Conservation (phyloP, 179 eudicot species). For the Patellifolia procumbens region DNA sequence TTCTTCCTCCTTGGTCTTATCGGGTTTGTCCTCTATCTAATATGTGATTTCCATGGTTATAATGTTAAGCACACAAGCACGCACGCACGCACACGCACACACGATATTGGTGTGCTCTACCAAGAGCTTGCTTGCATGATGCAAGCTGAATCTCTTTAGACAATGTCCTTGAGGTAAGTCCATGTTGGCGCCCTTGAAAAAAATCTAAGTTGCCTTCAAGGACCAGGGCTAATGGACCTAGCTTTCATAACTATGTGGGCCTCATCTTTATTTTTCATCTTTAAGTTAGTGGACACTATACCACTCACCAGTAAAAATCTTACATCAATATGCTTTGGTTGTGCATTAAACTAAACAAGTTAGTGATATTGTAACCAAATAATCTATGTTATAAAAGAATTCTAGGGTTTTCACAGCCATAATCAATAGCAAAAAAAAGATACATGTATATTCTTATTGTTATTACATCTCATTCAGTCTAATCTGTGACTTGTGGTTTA, state of each 20-base stretch:
- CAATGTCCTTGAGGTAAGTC: not conserved
- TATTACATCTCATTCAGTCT: too few relatives aligned
- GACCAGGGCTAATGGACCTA: not conserved
- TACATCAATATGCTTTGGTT: too few relatives aligned
- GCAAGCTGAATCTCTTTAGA: not conserved
- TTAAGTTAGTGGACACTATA: not conserved
- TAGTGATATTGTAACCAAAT: too few relatives aligned
- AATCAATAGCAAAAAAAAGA: too few relatives aligned
- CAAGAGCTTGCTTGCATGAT: conserved; percentile 15
- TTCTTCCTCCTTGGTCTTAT: conserved; percentile 67
- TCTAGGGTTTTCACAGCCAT: too few relatives aligned
- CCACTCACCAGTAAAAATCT: not conserved
- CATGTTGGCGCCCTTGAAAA: not conserved
- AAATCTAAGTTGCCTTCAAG: not conserved
- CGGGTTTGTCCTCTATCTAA: conserved; percentile 41
- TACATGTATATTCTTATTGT: too few relatives aligned
- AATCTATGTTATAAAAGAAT: too few relatives aligned
- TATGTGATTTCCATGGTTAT: not conserved
- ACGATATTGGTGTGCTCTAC: not conserved
- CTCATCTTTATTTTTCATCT: not conserved
- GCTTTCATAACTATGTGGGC: conserved; percentile 3
- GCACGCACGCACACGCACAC: not conserved
- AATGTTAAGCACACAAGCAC: not conserved
- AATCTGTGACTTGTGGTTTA: too few relatives aligned
- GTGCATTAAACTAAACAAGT: too few relatives aligned